phyloP scores from a whole-genome alignment of 2,329 filamentous ascomycete genomes.

The Sclerotinia borealis region DNA sequence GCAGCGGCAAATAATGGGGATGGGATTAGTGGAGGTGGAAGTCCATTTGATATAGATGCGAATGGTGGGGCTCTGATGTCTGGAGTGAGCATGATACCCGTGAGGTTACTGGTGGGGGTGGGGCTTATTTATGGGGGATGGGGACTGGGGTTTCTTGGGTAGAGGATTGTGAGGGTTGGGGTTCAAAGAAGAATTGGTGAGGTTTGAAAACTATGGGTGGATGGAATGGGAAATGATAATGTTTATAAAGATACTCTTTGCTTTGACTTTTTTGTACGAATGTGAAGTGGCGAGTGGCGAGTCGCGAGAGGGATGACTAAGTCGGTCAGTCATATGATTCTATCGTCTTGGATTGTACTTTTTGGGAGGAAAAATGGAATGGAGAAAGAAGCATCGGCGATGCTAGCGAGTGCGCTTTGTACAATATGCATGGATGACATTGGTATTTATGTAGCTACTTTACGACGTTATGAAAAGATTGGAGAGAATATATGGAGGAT shows the following conservation, averaged over 20 bases:
- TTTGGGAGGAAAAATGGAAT: no score
- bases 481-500: not conserved
- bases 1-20: not conserved
- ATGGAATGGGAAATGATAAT: not conserved
- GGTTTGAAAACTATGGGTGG: not conserved
- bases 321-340: not conserved
- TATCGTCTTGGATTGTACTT: not conserved
- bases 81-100: not conserved
- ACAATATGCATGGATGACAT: not conserved
- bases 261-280: not conserved
- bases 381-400: not conserved
- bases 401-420: no score
- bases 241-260: not conserved
- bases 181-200: no score
- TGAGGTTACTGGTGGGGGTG: not conserved
- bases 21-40: slow-evolving; percentile 10
- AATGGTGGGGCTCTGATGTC: not conserved
- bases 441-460: no score
- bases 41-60: slow-evolving; percentile 15
- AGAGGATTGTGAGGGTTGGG: not conserved
- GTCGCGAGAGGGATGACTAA: not conserved
- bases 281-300: not conserved
- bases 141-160: not conserved
- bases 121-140: not conserved
- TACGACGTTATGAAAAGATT: not conserved